Percentiles rank a stretch among this genome's conserved stretches.
Conservation (phyloP, 495 filamentous ascomycete genomes). For the Neurospora sp. region DNA sequence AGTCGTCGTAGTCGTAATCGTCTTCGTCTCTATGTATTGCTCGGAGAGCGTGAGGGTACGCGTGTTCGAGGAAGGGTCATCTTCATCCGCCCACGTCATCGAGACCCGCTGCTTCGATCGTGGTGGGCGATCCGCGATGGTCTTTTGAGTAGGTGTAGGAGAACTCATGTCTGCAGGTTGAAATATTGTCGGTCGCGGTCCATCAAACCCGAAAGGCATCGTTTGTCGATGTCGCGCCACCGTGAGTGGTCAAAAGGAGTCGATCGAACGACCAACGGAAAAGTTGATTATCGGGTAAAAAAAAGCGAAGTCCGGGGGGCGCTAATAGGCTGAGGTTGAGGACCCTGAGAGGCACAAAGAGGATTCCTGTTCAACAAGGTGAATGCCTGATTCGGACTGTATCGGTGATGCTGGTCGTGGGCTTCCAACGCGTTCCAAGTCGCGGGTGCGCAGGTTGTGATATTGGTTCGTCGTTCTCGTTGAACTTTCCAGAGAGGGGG, state of each 20-base stretch:
- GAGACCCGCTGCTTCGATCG: slow-evolving; percentile 37
- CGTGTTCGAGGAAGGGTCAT: slow-evolving; percentile 21
- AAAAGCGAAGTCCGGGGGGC: neutral
- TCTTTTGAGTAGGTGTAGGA: slow-evolving; percentile 14
- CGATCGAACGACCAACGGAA: neutral
- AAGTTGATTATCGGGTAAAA: neutral
- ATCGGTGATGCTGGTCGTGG: neutral
- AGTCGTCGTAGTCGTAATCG: slow-evolving; percentile 86
- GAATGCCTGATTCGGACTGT: neutral
- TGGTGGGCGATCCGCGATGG: slow-evolving; percentile 29
- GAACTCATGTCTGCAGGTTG: slow-evolving; percentile 11
- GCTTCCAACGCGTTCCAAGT: neutral
- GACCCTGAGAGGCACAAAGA: neutral
- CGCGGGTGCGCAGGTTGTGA: neutral
- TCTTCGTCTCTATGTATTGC: slow-evolving; percentile 52
- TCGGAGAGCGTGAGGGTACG: slow-evolving; percentile 39
- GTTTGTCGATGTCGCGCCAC: neutral
- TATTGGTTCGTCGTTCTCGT: too few species aligned
- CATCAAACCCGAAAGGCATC: neutral
- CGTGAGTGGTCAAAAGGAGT: neutral
- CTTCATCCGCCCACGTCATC: slow-evolving; percentile 36
- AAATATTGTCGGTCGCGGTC: neutral
- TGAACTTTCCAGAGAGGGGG: too few species aligned
- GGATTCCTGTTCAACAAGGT: neutral
- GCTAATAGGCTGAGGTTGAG: neutral